Conservation (phyloP, 2,329 filamentous ascomycete species). For the Colletotrichum sp. region DNA sequence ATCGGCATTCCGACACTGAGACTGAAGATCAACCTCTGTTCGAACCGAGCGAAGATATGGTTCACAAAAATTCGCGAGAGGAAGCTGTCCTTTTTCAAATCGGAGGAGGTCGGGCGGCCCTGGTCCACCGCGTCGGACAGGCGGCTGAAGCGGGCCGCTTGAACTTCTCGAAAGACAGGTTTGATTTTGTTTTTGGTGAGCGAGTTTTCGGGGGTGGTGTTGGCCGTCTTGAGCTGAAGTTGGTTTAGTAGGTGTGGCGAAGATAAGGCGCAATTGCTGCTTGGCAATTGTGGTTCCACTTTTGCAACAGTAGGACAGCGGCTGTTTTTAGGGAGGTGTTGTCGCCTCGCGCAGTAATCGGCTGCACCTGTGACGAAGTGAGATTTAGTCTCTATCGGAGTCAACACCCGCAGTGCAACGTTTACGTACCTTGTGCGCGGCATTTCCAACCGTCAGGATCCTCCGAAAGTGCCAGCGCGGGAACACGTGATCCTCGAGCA, state of each 20-base stretch:
- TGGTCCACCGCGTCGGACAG: not conserved
- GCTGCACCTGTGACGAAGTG: constrained; percentile 17
- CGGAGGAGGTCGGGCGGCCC: not conserved
- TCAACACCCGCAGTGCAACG: too few relatives aligned
- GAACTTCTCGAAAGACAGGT: not conserved
- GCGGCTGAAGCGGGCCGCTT: not conserved
- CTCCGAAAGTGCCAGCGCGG: constrained; percentile 40
- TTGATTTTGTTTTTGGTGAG: too few relatives aligned
- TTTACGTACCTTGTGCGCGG: constrained; percentile 41
- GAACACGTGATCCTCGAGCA: constrained; percentile 34
- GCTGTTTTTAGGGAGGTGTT: constrained; percentile 25
- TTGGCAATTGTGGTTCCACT: too few relatives aligned
- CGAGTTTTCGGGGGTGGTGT: too few relatives aligned
- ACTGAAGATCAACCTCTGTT: not conserved
- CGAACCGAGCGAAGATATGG: not conserved
- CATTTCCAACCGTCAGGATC: constrained; percentile 43
- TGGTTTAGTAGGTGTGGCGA: too few relatives aligned
- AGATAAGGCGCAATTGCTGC: too few relatives aligned
- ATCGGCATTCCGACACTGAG: not conserved
- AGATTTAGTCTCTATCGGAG: not conserved
- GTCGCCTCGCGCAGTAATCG: constrained; percentile 24
- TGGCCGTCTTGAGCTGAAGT: not conserved
- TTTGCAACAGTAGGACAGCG: constrained; percentile 17
- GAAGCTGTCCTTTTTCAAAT: not conserved
- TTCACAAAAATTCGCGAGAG: accelerated